Conservation (phyloP, 2,329 filamentous ascomycete species). For the Aureobasidium musti region DNA sequence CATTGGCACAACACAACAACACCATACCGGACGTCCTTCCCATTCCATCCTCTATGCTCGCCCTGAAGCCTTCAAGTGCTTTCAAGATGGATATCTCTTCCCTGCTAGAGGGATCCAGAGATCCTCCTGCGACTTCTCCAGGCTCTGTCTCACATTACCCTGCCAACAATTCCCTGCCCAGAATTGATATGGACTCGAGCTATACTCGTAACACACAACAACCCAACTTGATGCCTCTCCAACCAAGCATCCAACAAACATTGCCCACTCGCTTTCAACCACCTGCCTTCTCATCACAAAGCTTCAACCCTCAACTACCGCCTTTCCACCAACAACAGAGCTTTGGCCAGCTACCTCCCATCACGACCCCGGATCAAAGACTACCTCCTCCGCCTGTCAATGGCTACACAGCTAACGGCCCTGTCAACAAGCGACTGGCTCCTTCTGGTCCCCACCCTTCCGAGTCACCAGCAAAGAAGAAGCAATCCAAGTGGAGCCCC, state of each 20-base stretch:
- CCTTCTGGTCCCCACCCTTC: constrained; percentile 51
- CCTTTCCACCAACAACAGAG: constrained; percentile 35
- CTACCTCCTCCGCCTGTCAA: constrained; percentile 31
- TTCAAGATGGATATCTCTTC: constrained; percentile 94
- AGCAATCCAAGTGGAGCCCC: constrained; percentile 94
- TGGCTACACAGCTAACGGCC: constrained; percentile 17
- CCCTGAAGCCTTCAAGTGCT: constrained; percentile 50
- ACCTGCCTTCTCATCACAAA: constrained; percentile 22
- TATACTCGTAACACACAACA: constrained; percentile 5
- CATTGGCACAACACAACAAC: background rate
- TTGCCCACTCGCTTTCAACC: constrained; percentile 24
- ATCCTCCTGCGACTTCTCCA: constrained; percentile 68
- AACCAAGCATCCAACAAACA: constrained; percentile 18
- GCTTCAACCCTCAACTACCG: constrained; percentile 36
- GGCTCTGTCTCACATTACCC: constrained; percentile 45
- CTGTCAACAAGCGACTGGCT: constrained; percentile 44
- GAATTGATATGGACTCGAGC: constrained; percentile 17
- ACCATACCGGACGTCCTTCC: background rate
- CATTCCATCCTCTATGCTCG: constrained; percentile 45
- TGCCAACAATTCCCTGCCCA: constrained; percentile 27
- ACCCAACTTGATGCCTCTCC: constrained; percentile 18
- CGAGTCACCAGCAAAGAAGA: constrained; percentile 80
- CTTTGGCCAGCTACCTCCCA: constrained; percentile 23
- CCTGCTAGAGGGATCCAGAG: constrained; percentile 67
- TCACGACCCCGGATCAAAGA: constrained; percentile 31